Evolutionary conservation across 257 asterid genomes (phyloP), one percentile per base, ranked within the genome.

Genomic region (Orobanche coerulescens): DNA sequence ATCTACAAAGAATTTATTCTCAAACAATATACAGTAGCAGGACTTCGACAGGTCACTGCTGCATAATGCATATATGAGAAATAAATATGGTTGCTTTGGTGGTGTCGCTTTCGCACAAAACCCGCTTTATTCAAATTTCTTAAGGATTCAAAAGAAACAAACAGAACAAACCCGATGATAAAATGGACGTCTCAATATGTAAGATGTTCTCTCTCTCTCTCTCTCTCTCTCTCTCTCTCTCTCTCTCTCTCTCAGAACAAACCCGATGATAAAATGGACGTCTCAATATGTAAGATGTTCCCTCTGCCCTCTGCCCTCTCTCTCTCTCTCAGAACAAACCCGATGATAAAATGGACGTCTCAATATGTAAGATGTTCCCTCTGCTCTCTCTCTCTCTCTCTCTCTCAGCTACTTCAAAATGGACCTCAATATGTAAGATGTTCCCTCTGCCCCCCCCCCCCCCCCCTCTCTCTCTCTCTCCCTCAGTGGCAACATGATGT

Each of bases 351-450:
- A 42, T 44, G 30, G 63, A 59, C 4, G 57, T 6, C 10, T 51
- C 76, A 62, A 34, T 3, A 10, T 19, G 75, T 31, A 58, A 64
- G n/a, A n/a, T n/a, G n/a, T n/a, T n/a, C n/a, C n/a, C n/a, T n/a
- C n/a, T n/a, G n/a, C n/a, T n/a, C n/a, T n/a, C n/a, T n/a, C n/a
- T n/a, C n/a, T n/a, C n/a, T n/a, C n/a, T n/a, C n/a, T n/a, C n/a
- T n/a, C n/a, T n/a, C n/a, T n/a, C n/a, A n/a, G n/a, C n/a, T n/a
- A n/a, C 50, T 71, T n/a, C n/a, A 14, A 48, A 70, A 65, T 58
- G 40, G 87, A 81, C 83, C 30, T 66, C 24, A n/a, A n/a, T n/a
- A n/a, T n/a, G 74, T 81, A 40, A 31, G 8, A 61, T 72, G 39
- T 70, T 54, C 67, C 37, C 37, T 57, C 61, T 72, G 73, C 3